Evolutionary conservation across 805 yeast genomes (phyloP).

Genomic region (Saturnispora saitoi): DNA sequence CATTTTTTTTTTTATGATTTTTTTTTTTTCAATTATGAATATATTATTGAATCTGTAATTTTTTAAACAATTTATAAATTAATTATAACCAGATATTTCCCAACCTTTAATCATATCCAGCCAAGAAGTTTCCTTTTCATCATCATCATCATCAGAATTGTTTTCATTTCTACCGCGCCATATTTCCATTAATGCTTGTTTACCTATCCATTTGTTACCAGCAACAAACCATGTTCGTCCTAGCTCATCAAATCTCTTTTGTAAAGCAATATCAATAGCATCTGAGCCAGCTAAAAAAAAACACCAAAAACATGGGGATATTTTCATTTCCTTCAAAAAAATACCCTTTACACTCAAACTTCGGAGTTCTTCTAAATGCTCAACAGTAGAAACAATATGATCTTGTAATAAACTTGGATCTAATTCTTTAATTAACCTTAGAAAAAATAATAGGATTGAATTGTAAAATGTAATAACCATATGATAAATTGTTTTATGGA

Average conservation of each 20-base stretch:
- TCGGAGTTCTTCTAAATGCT: constrained; percentile 28
- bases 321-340: constrained; percentile 18
- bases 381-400: constrained; percentile 29
- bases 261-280: constrained; percentile 26
- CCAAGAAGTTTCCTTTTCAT: constrained; percentile 35
- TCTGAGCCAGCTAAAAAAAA: constrained; percentile 38
- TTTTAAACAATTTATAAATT: neutral
- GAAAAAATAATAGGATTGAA: constrained; percentile 36
- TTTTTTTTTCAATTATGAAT: neutral
- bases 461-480: constrained; percentile 34
- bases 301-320: constrained; percentile 42
- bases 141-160: constrained; percentile 18
- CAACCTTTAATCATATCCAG: constrained; percentile 48
- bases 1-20: constrained; percentile 4
- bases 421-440: constrained; percentile 37
- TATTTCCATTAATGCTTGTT: constrained; percentile 44
- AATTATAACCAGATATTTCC: constrained; percentile 33
- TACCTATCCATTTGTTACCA: constrained; percentile 45
- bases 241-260: constrained; percentile 27
- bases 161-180: constrained; percentile 35
- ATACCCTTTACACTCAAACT: constrained; percentile 16
- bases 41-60: too few species aligned
- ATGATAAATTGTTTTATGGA: constrained; percentile 36
- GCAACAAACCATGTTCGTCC: constrained; percentile 28
- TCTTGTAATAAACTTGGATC: constrained; percentile 30